These are phyloP conservation scores for Saccharomyces eubayanus DNA, from an alignment of 805 yeast species.

Conservation along the genomic window DNA sequence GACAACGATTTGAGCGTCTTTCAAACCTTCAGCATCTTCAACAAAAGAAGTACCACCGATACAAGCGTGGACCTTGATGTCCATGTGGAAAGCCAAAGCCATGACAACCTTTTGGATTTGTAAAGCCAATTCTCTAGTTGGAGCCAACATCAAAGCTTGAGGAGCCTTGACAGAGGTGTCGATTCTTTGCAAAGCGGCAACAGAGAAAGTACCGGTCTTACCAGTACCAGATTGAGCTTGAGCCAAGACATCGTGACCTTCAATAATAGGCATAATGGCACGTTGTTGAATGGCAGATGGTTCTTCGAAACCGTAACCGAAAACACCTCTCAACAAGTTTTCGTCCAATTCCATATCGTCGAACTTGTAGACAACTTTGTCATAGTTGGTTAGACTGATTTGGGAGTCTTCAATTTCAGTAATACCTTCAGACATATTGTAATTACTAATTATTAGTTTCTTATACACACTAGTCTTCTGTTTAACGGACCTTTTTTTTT, in stretches of 20 bases:
- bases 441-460: background rate
- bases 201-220: constrained; percentile 95
- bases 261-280: constrained; percentile 86
- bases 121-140: constrained; percentile 90
- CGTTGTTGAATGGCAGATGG: constrained; percentile 96
- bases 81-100: constrained; percentile 80
- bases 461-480: background rate
- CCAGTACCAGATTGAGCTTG: constrained; percentile 99
- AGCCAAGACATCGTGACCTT: constrained; percentile 88
- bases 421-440: constrained; percentile 43
- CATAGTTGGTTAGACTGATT: constrained; percentile 81
- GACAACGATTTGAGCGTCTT: constrained; percentile 76
- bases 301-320: constrained; percentile 81
- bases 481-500: background rate
- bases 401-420: constrained; percentile 67
- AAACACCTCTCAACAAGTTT: constrained; percentile 49
- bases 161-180: constrained; percentile 62
- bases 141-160: constrained; percentile 87
- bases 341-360: constrained; percentile 71
- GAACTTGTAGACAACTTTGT: constrained; percentile 66
- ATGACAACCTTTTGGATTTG: constrained; percentile 89
- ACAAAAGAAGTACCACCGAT: constrained; percentile 88
- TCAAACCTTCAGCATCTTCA: constrained; percentile 73
- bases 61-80: constrained; percentile 84
- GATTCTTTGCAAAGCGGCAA: constrained; percentile 60